Evolutionary conservation across 139 green algal species (phyloP), one percentile per base, ranked within the genome.

Genomic region (Volvox africanus): DNA sequence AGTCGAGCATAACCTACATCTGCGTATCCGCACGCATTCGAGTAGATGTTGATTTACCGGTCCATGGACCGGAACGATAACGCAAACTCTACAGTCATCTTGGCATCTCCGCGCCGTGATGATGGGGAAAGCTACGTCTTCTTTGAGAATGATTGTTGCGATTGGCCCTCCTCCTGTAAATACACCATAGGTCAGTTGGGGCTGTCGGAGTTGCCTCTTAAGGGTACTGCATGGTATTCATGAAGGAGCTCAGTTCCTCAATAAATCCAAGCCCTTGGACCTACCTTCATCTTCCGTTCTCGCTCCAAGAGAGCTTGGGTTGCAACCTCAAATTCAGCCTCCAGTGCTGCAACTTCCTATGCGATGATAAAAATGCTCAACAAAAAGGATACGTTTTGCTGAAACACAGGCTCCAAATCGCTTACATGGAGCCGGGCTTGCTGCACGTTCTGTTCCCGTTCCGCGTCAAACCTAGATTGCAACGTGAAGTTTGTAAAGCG

Each of bases 311-410:
- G 28, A 3, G 37, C 69, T 21, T 82, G 12, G 18, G 1, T 89
- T 37, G 85, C 85, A 20, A n/a, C 37, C 9, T 89, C 85, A 24
- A 89, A 89, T 14, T 82, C 37, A 12, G 85, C 85, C 85, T 94
- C 85, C n/a, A 89, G n/a, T 35, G 76, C 68, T 0, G 36, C 85
- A 30, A 82, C 85, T 20, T 32, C 85, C 85, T 89, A 44, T 82
- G 55, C 33, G n/a, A 18, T 44, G 50, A 33, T 61, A 24, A 33
- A 26, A 82, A 21, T 24, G 76, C 76, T 80, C 20, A 36, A 35
- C 5, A 9, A 55, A 55, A 55, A 55, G 44, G 44, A 55, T 14
- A 55, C n/a, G 44, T 9, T 55, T 5, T 55, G 9, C 9, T 9
- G 44, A 55, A 55, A 55, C 44, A 55, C 44, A 55, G 5, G 44